A percentile compares a stretch with the other conserved stretches of the same genome.
These are phyloP conservation scores for Passiflora organensis DNA, from an alignment of 345 rosid genomes.

Conservation along the genomic window DNA sequence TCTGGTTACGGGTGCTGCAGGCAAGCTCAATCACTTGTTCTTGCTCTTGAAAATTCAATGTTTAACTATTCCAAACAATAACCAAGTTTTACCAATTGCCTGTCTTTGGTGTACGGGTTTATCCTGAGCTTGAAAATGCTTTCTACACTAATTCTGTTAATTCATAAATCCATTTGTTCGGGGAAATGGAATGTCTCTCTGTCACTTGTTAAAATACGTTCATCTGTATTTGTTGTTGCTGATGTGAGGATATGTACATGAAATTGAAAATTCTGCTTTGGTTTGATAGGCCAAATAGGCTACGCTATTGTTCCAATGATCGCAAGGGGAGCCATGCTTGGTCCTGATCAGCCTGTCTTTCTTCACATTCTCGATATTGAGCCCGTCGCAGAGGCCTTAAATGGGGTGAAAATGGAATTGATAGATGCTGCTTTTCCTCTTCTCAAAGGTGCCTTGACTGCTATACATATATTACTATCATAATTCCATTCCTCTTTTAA, in stretches of 20 bases:
- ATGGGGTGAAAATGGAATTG: conserved; percentile 74
- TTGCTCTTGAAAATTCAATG: background rate
- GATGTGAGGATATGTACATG: background rate
- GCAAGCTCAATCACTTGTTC: conserved; percentile 29
- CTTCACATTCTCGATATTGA: conserved; percentile 77
- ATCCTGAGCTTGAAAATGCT: too few species aligned
- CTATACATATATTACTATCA: background rate
- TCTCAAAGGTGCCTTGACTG: conserved; percentile 36
- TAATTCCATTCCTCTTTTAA: background rate
- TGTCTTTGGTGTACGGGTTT: too few species aligned
- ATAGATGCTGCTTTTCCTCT: conserved; percentile 84
- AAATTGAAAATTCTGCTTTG: background rate
- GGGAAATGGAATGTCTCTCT: background rate
- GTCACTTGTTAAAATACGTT: too few species aligned
- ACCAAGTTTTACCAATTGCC: too few species aligned
- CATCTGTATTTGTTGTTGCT: too few species aligned
- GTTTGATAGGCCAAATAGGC: conserved; percentile 68
- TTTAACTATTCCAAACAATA: too few species aligned
- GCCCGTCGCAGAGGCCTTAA: conserved; percentile 52
- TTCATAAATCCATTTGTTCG: too few species aligned
- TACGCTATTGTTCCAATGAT: conserved; percentile 82
- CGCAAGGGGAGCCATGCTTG: conserved; percentile 76
- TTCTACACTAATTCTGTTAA: too few species aligned
- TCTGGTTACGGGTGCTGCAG: conserved; percentile 77
- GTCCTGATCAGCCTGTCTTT: conserved; percentile 74